A percentile compares a stretch with the other conserved stretches of the same genome.
phyloP scores from a whole-genome alignment of 768 basidiomycete genomes.

The Tulasnella sp. region DNA sequence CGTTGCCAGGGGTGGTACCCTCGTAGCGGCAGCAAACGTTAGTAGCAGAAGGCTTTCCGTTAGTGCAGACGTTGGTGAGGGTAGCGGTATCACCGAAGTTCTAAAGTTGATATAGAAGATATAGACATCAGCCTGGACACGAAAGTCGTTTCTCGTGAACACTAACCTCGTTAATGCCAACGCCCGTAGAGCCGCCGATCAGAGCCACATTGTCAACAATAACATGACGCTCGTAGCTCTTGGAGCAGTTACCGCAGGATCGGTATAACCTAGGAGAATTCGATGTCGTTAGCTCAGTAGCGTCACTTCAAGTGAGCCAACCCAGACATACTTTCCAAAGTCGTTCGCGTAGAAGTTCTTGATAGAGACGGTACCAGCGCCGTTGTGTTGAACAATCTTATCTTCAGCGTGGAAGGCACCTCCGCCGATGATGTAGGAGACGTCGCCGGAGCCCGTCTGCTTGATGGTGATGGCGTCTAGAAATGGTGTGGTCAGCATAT shows the following conservation, averaged over 20 bases:
- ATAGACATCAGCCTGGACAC: background rate
- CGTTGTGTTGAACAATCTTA: slow-evolving; percentile 1
- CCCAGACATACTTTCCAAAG: background rate
- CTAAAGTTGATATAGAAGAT: background rate
- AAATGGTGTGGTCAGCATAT: background rate
- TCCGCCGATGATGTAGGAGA: slow-evolving; percentile 10
- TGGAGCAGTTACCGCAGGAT: slow-evolving; percentile 13
- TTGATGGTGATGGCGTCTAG: background rate
- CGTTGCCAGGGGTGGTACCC: background rate
- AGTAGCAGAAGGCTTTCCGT: background rate
- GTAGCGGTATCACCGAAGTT: slow-evolving; percentile 3
- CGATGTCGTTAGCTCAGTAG: background rate
- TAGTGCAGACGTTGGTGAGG: background rate
- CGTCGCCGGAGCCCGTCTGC: background rate
- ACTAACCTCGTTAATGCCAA: slow-evolving; percentile 7
- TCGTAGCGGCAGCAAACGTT: background rate
- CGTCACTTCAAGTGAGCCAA: background rate
- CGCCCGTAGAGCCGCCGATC: background rate
- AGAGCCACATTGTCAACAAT: slow-evolving; percentile 10
- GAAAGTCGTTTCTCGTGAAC: background rate
- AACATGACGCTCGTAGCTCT: slow-evolving; percentile 2
- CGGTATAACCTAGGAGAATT: background rate
- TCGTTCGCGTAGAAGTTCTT: background rate
- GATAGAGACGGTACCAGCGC: background rate
- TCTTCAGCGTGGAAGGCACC: slow-evolving; percentile 2